Evolutionary conservation across 495 filamentous ascomycete genomes (phyloP).

Genomic region (Letharia columbiana): DNA sequence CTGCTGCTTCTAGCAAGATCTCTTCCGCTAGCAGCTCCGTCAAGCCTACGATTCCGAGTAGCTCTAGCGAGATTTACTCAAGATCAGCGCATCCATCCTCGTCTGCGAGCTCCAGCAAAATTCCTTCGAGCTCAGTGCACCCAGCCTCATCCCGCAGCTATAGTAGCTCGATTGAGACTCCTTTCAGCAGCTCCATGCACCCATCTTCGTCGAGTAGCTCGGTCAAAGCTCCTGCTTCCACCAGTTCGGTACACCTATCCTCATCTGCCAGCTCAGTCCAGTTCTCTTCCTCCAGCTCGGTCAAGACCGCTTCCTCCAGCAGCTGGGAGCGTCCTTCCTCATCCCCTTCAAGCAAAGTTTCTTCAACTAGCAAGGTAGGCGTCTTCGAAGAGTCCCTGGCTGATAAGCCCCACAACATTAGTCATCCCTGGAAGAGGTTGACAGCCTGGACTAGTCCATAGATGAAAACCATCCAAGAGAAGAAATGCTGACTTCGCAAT

Average conservation of each 20-base stretch:
- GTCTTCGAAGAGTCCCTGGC: background rate
- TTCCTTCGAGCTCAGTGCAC: background rate
- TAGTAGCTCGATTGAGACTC: background rate
- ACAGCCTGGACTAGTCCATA: background rate
- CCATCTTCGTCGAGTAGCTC: background rate
- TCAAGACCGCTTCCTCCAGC: background rate
- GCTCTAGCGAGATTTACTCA: background rate
- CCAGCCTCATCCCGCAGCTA: background rate
- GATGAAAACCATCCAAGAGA: background rate
- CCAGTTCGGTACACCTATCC: background rate
- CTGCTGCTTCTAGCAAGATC: background rate
- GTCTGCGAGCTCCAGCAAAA: background rate
- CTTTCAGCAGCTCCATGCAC: background rate
- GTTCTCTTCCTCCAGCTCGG: background rate
- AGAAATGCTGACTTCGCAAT: background rate
- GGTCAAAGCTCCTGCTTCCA: background rate
- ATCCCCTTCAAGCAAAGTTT: background rate
- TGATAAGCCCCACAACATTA: background rate
- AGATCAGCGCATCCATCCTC: background rate
- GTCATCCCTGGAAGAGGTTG: background rate
- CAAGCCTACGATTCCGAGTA: background rate
- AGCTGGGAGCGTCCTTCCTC: background rate
- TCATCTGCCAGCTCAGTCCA: background rate
- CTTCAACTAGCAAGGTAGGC: slow-evolving; percentile 1
- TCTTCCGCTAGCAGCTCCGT: background rate